These are phyloP conservation scores for Pascua sp. DNA, from an alignment of 1,284 basidiomycete genomes.

Conservation along the genomic window DNA sequence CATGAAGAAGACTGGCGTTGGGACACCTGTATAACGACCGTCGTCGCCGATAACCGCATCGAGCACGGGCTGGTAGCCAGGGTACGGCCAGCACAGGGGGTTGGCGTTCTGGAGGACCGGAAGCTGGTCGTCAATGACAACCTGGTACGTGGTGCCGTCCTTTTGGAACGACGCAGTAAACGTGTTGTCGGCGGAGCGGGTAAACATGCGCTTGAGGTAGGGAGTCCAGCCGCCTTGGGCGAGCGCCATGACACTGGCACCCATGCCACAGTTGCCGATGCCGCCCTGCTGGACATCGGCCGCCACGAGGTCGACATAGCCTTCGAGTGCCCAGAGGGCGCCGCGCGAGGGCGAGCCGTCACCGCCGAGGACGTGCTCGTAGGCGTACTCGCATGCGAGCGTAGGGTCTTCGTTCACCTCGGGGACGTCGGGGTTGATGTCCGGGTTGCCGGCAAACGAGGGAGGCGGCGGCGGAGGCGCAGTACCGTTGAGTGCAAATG, in stretches of 20 bases:
- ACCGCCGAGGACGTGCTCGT: slow-evolving; percentile 21
- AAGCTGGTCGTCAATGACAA: slow-evolving; percentile 22
- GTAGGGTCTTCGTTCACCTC: neutral
- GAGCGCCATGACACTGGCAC: slow-evolving; percentile 16
- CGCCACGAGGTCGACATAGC: slow-evolving; percentile 21
- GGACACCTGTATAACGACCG: slow-evolving; percentile 5
- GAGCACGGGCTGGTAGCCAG: slow-evolving; percentile 18
- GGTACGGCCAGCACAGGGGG: slow-evolving; percentile 17
- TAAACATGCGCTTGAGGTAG: slow-evolving; percentile 12
- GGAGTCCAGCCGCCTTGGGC: slow-evolving; percentile 14
- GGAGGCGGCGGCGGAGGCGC: neutral
- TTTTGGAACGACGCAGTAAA: slow-evolving; percentile 11
- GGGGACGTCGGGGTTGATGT: slow-evolving; percentile 1
- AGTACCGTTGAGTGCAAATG: neutral
- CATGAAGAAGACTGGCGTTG: slow-evolving; percentile 22
- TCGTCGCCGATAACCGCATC: slow-evolving; percentile 12
- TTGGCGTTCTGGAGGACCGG: slow-evolving; percentile 11
- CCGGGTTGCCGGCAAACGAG: neutral
- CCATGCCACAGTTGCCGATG: slow-evolving; percentile 26
- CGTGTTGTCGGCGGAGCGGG: neutral
- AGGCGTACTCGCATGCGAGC: slow-evolving; percentile 11
- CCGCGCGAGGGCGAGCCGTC: slow-evolving; percentile 10
- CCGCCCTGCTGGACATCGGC: slow-evolving; percentile 21
- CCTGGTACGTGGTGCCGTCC: slow-evolving; percentile 9
- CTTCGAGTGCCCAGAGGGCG: slow-evolving; percentile 23